A percentile compares a stretch with the other conserved stretches of the same genome.
These are phyloP conservation scores for Pythium scleroteichum DNA, from an alignment of 352 stramenopile genomes.

Conservation along the genomic window DNA sequence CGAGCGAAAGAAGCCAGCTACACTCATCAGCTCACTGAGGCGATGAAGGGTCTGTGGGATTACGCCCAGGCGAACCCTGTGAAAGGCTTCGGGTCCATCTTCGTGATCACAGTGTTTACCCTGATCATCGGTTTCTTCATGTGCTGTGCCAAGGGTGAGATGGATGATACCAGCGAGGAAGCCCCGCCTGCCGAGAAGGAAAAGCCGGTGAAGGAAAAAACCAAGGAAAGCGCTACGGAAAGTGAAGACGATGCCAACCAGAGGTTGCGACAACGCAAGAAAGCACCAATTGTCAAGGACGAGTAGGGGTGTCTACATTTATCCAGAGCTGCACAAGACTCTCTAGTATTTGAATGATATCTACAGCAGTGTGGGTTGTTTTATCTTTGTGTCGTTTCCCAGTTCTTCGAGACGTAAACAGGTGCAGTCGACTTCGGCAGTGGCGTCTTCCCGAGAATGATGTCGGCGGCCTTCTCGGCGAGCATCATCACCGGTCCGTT, in stretches of 20 bases:
- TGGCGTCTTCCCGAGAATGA: slow-evolving; percentile 80
- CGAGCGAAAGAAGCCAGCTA: slow-evolving; percentile 53
- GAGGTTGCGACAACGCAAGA: slow-evolving; percentile 81
- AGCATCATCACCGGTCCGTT: slow-evolving; percentile 95
- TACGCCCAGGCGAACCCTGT: slow-evolving; percentile 64
- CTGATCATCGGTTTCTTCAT: slow-evolving; percentile 55
- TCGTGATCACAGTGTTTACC: slow-evolving; percentile 42
- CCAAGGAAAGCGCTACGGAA: slow-evolving; percentile 27
- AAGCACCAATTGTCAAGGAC: slow-evolving; percentile 70
- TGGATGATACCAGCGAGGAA: slow-evolving; percentile 38
- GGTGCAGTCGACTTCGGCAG: slow-evolving; percentile 72
- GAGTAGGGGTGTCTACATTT: slow-evolving; percentile 23
- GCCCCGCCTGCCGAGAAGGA: slow-evolving; percentile 1
- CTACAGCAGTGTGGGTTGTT: not conserved
- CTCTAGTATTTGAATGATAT: too few relatives aligned
- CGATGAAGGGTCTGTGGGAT: slow-evolving; percentile 42
- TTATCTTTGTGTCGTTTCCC: slow-evolving; percentile 75
- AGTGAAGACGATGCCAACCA: slow-evolving; percentile 32
- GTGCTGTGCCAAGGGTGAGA: slow-evolving; percentile 47
- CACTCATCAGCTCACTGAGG: slow-evolving; percentile 42
- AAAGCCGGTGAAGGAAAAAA: not conserved
- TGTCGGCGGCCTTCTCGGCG: slow-evolving; percentile 92
- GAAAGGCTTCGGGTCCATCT: slow-evolving; percentile 46
- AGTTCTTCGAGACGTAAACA: slow-evolving; percentile 75
- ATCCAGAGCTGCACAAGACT: too few relatives aligned